Base-by-base conservation (phyloP, 2,329 filamentous ascomycete genomes). In the Hypoxylon sp. region DNA sequence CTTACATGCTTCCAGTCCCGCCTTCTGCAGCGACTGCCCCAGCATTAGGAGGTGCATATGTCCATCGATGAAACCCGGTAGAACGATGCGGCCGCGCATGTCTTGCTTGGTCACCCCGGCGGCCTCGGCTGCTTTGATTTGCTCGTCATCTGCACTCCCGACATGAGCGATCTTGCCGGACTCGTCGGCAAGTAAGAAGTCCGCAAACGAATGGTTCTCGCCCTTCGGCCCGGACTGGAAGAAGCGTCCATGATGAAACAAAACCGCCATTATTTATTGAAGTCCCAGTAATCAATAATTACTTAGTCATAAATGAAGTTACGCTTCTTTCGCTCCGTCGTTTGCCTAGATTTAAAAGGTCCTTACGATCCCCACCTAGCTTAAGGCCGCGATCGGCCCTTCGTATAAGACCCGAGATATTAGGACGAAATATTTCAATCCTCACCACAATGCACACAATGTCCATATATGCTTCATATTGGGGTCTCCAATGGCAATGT, bases 201-300 rank as follows among this genome's bases (percentile, higher is more conserved):
- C 75, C 48, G 77, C 76, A 67, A 82, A 83, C 7, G 68, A 64
- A 60, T 73, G 70, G 41, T 70, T 43, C 39, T 71, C 64, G 27
- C 74, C 74, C 34, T 60, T 65, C 3, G 63, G 53, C 19, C 65
- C 85, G 11, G 77, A 80, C 9, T 87, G 88, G 23, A 87, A 86
- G 73, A 88, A 84, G 30, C 86, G 90, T 81, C 88, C 85, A 2
- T 81, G 83, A 50, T 78, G 81, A 8, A 88, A 90, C 30, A 91
- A 87, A 57, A 80, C 85, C 60, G 77, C 81, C 47, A 82, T 88
- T 9, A 61, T 56, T 16, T 43, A 6, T 1, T 3, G 0, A 47
- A 12, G 23, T 48, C 3, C 9, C 14, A 41, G 5, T 23, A 56
- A 65, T 7, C 29, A 37, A 21, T 11, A 21, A 14, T 34, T 29